Base-by-base conservation (phyloP, 148 eudicot genomes). In the Suaeda aralocaspica region DNA sequence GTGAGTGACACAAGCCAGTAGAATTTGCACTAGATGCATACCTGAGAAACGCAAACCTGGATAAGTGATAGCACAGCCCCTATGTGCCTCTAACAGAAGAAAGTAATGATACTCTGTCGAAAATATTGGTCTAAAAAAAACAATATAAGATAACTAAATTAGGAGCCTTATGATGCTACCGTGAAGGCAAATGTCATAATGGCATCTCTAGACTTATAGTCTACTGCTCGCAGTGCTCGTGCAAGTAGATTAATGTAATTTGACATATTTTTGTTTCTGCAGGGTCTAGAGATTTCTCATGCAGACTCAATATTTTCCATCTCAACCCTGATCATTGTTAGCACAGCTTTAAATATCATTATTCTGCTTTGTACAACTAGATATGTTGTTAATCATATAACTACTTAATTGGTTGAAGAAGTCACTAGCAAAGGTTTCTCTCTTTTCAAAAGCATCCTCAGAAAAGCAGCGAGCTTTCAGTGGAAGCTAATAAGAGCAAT, bases 1-100 rank as follows among this genome's bases (percentile, higher is more conserved):
- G 77, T 28, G 85, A 84, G 66, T 81, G 83, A 72, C 99, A 95
- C 39, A 91, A 82, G 39, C 97, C 96, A 30, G 85, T 64, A 45
- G 77, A 66, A 51, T 80, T 77, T 68, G 73, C 74, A 66, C 59
- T 76, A 72, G 85, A 79, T 34, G 82, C 82, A 80, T 71, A 83
- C 98, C 98, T 93, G 72, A 75, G 71, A 68, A 66, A 15, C 31
- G 70, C 74, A 73, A 70, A 42, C 26, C 64, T 66, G 28, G 15
- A 55, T 3, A 26, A 70, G 19, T 14, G 19, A 52, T 60, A 45
- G 58, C 26, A 67, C 46, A 67, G 11, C 53, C 11, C 41, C 4
- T 3, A 36, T 8, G 28, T 57, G 16, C 13, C 66, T 21, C 9
- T 7, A 62, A 34, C 2, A 16, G 22, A 39, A 33, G 45, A 9